These are phyloP conservation scores for Cercospora berteroae DNA, from an alignment of 2,329 filamentous ascomycete species.

Conservation along the genomic window DNA sequence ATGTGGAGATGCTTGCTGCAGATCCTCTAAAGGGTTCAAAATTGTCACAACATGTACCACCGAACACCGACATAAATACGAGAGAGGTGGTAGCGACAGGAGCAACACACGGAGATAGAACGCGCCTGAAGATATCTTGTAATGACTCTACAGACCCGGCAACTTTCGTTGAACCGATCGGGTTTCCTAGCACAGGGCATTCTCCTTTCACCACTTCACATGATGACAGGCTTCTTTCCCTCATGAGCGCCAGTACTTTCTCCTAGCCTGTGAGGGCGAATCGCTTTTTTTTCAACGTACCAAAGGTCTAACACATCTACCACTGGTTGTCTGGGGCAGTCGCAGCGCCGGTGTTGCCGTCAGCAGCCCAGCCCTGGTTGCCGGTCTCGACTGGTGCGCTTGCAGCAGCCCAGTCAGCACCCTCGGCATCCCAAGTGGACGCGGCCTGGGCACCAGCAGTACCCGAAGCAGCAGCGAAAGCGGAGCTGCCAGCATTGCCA, in stretches of 20 bases:
- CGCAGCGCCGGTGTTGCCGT: conserved; percentile 33
- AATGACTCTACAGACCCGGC: conserved; percentile 32
- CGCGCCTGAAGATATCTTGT: conserved; percentile 19
- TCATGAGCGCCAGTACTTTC: conserved; percentile 74
- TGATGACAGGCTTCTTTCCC: conserved; percentile 92
- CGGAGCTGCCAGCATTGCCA: conserved; percentile 56
- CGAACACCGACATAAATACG: not conserved
- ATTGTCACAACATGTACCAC: not conserved
- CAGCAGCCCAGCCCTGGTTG: conserved; percentile 54
- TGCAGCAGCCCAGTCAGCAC: conserved; percentile 66
- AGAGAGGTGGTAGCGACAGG: not conserved
- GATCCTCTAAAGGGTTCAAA: not conserved
- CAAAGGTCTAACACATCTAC: conserved; percentile 40
- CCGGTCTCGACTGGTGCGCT: conserved; percentile 46
- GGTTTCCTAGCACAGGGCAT: conserved; percentile 79
- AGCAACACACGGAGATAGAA: not conserved
- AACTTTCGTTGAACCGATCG: conserved; percentile 33
- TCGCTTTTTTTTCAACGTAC: conserved; percentile 16
- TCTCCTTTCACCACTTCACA: conserved; percentile 63
- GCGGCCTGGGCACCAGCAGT: conserved; percentile 59
- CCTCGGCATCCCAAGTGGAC: conserved; percentile 63
- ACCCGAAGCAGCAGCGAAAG: conserved; percentile 62
- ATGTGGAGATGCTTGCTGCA: conserved; percentile 9
- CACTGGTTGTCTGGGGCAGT: conserved; percentile 42
- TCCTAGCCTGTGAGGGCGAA: conserved; percentile 29